phyloP scores from a whole-genome alignment of 1,139 yeast species.

The Kazachstania sp. region DNA sequence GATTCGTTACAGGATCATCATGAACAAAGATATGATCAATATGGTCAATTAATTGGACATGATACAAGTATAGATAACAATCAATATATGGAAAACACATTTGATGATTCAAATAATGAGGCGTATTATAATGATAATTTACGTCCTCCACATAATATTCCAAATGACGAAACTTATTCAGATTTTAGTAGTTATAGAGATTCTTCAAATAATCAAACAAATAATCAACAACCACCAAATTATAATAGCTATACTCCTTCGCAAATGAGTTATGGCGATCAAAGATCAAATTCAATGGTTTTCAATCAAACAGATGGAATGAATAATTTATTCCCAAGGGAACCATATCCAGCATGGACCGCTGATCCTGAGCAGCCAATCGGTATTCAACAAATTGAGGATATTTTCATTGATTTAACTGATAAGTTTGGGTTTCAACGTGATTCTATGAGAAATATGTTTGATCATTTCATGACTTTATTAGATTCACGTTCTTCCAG shows the following conservation, averaged over 20 bases:
- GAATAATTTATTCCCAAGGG: constrained; percentile 29
- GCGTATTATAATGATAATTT: constrained; percentile 39
- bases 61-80: constrained; percentile 9
- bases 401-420: constrained; percentile 80
- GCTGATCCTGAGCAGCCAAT: constrained; percentile 85
- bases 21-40: constrained; percentile 20
- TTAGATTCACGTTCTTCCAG: constrained; percentile 93
- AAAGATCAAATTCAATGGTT: constrained; percentile 54
- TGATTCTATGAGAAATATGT: constrained; percentile 95
- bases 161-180: constrained; percentile 64
- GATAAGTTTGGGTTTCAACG: constrained; percentile 95
- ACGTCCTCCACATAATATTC: constrained; percentile 38
- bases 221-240: constrained; percentile 9
- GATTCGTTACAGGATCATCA: constrained; percentile 10
- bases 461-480: constrained; percentile 87
- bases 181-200: constrained; percentile 54
- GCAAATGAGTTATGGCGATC: constrained; percentile 70
- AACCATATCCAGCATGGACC: constrained; percentile 96
- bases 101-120: constrained; percentile 13
- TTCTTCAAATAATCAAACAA: constrained; percentile 38
- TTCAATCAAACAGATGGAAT: constrained; percentile 35
- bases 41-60: constrained; percentile 23
- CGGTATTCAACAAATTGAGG: constrained; percentile 81
- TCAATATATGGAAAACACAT: constrained; percentile 7
- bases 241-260: constrained; percentile 77